A percentile compares a stretch with the other conserved stretches of the same genome.
phyloP scores from a whole-genome alignment of 805 yeast genomes.

The Tetrapisispora namnaoensis region DNA sequence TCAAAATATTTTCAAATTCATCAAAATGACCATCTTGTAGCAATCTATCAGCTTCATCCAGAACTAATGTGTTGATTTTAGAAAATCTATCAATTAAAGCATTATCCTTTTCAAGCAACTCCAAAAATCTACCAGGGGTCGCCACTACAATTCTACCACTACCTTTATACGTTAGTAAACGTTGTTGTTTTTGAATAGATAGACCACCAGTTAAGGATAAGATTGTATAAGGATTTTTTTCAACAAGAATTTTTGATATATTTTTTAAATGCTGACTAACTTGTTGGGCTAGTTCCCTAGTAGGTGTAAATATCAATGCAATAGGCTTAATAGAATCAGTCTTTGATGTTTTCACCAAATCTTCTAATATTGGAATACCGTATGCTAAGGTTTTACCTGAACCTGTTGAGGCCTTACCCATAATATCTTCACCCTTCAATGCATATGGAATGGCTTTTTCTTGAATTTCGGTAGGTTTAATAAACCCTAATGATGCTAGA shows the following conservation, averaged over 20 bases:
- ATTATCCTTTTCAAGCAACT: slow-evolving; percentile 57
- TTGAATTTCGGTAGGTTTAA: slow-evolving; percentile 79
- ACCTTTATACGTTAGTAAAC: slow-evolving; percentile 54
- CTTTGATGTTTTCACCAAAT: slow-evolving; percentile 25
- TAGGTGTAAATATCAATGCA: slow-evolving; percentile 85
- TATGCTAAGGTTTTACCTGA: slow-evolving; percentile 96
- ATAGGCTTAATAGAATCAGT: slow-evolving; percentile 35
- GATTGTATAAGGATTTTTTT: slow-evolving; percentile 48
- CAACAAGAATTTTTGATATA: slow-evolving; percentile 31
- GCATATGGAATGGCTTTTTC: slow-evolving; percentile 64
- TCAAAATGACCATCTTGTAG: slow-evolving; percentile 94
- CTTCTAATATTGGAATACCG: slow-evolving; percentile 84
- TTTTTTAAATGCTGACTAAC: slow-evolving; percentile 69
- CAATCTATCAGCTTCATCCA: slow-evolving; percentile 94
- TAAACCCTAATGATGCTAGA: slow-evolving; percentile 47
- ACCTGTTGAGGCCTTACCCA: slow-evolving; percentile 96
- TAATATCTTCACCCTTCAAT: slow-evolving; percentile 63
- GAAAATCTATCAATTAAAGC: slow-evolving; percentile 33
- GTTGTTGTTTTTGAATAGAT: slow-evolving; percentile 85
- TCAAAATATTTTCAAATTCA: slow-evolving; percentile 75
- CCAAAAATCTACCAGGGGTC: slow-evolving; percentile 90
- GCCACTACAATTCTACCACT: slow-evolving; percentile 78
- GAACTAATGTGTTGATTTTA: slow-evolving; percentile 44
- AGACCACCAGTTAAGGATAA: slow-evolving; percentile 89
- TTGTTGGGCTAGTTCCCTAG: slow-evolving; percentile 93